phyloP scores from a whole-genome alignment of 2,329 filamentous ascomycete species.

The Venturia aucupariae region DNA sequence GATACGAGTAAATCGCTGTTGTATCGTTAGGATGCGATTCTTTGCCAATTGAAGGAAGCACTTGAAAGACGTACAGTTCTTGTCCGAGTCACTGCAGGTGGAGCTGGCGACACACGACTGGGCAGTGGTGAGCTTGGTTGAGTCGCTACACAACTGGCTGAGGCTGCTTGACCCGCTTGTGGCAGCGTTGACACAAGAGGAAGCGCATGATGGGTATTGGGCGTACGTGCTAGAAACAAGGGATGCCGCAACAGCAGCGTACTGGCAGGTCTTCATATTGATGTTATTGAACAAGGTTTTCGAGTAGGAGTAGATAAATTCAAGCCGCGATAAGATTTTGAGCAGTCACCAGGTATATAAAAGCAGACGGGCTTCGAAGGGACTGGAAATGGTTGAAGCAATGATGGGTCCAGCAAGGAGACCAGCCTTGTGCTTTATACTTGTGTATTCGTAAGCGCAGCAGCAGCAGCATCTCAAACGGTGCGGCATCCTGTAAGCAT shows the following conservation, averaged over 20 bases:
- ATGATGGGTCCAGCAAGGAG: background rate
- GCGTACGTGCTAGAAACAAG: constrained; percentile 2
- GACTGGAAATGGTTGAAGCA: background rate
- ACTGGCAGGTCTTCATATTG: constrained; percentile 8
- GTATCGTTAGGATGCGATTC: background rate
- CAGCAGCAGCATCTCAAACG: background rate
- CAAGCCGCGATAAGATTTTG: background rate
- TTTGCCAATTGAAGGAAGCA: background rate
- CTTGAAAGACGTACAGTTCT: background rate
- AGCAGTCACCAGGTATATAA: background rate
- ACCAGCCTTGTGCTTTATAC: background rate
- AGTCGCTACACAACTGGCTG: constrained; percentile 1
- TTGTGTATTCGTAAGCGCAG: no score
- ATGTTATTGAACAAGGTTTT: background rate
- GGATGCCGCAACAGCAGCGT: constrained; percentile 12
- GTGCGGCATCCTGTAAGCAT: constrained; percentile 5
- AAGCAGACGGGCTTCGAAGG: background rate
- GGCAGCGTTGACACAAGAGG: background rate
- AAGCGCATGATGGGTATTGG: constrained; percentile 8
- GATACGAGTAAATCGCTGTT: background rate
- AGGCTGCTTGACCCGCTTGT: background rate
- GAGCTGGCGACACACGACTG: background rate
- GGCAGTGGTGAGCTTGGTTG: background rate
- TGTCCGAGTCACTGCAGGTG: background rate
- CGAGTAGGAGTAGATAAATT: background rate